Conservation (phyloP, 257 asterid species). For the Solanum piurae region DNA sequence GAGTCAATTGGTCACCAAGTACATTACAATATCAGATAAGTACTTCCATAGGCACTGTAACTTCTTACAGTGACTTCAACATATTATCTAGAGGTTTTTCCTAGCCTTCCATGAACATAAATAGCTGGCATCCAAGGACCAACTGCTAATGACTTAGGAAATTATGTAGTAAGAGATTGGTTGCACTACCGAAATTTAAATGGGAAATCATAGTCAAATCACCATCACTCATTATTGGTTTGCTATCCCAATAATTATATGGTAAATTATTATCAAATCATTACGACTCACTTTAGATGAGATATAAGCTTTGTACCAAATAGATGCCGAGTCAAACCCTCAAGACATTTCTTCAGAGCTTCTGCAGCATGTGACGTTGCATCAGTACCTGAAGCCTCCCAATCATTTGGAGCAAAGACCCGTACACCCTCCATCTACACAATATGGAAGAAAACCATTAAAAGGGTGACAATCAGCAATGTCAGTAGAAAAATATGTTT, state of each 20-base stretch:
- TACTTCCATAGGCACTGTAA: background rate
- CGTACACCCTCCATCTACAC: constrained; percentile 95
- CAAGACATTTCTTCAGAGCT: constrained; percentile 86
- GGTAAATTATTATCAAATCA: background rate
- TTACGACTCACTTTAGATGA: background rate
- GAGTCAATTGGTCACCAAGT: background rate
- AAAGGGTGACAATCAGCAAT: background rate
- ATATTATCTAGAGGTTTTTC: background rate
- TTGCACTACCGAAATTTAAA: background rate
- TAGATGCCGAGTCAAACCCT: constrained; percentile 77
- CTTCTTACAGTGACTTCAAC: background rate
- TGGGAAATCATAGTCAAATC: background rate
- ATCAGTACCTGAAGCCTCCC: constrained; percentile 67
- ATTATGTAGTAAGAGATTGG: background rate
- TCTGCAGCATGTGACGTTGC: constrained; percentile 70
- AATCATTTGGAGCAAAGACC: constrained; percentile 61
- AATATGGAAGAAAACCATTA: background rate
- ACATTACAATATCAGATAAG: background rate
- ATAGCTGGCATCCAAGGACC: background rate
- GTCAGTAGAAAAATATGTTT: background rate
- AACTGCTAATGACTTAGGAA: background rate
- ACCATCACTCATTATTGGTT: background rate
- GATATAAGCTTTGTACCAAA: constrained; percentile 34
- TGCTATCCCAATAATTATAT: background rate
- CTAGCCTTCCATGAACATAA: background rate